These are phyloP conservation scores for Botrytis galanthina DNA, from an alignment of 2,329 filamentous ascomycete genomes.

Conservation along the genomic window DNA sequence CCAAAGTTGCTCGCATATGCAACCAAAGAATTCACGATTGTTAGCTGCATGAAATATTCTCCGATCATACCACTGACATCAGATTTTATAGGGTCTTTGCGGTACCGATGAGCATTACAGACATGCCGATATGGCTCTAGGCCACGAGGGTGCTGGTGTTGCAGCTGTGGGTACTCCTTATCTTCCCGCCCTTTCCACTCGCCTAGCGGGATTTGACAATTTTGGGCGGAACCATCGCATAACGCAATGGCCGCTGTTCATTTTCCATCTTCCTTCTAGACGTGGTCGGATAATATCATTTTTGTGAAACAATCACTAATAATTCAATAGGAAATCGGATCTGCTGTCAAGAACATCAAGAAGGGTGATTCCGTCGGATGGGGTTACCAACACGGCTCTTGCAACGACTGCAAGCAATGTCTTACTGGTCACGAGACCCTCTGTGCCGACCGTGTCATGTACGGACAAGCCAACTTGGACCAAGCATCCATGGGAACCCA, in stretches of 20 bases:
- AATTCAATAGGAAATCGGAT: constrained; percentile 39
- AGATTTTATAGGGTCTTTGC: constrained; percentile 51
- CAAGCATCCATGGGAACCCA: constrained; percentile 48
- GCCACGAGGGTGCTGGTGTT: constrained; percentile 51
- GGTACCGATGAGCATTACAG: constrained; percentile 53
- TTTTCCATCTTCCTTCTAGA: constrained; percentile 15
- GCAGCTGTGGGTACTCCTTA: constrained; percentile 38
- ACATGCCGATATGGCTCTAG: constrained; percentile 43
- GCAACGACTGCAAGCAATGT: constrained; percentile 47
- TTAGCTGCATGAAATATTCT: not conserved
- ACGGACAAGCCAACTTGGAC: constrained; percentile 45
- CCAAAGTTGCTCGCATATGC: constrained; percentile 1
- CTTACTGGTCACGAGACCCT: constrained; percentile 46
- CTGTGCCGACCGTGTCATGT: constrained; percentile 44
- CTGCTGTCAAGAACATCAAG: constrained; percentile 42
- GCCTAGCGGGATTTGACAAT: constrained; percentile 9
- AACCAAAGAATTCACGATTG: not conserved
- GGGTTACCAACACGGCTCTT: constrained; percentile 45
- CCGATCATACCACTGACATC: constrained; percentile 3
- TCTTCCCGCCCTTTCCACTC: not conserved
- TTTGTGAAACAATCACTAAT: constrained; percentile 4
- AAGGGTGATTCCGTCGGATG: constrained; percentile 49
- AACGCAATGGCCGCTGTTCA: not conserved
- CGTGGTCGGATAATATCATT: not conserved
- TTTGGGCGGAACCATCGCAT: not conserved